Percentiles rank a stretch among this genome's conserved stretches.
Evolutionary conservation across 2,329 filamentous ascomycete species (phyloP).

Genomic region (Apiospora arundinis): DNA sequence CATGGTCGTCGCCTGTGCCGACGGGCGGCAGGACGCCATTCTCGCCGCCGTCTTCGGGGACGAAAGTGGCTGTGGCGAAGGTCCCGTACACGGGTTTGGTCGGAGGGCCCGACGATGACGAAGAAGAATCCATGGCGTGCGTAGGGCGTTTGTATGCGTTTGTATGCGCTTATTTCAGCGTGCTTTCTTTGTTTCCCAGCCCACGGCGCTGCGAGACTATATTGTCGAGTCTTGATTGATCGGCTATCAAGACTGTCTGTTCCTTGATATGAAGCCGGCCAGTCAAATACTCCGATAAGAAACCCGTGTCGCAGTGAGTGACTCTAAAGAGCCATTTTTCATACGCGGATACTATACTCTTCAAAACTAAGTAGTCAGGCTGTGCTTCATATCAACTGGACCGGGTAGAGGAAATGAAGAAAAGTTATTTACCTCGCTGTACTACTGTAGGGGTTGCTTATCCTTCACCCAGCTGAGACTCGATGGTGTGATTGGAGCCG

Average conservation of each 20-base stretch:
- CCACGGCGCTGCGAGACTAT: background rate
- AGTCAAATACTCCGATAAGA: background rate
- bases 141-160: background rate
- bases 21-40: background rate
- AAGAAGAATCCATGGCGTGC: background rate
- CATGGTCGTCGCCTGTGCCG: constrained; percentile 28
- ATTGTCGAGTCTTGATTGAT: background rate
- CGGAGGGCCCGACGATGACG: background rate
- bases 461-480: background rate
- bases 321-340: background rate
- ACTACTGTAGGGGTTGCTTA: background rate
- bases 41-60: constrained; percentile 6
- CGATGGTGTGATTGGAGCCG: constrained; percentile 5
- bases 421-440: background rate
- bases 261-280: background rate
- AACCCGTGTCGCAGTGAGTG: background rate
- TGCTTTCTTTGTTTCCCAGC: no score
- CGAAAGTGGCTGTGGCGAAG: background rate
- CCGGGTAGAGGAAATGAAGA: background rate
- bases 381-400: background rate
- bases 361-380: background rate
- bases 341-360: background rate
- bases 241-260: background rate
- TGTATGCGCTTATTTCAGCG: no score
- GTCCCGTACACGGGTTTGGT: background rate